Evolutionary conservation across 805 yeast species (phyloP).

Genomic region (Saccharomycopsis amapae): DNA sequence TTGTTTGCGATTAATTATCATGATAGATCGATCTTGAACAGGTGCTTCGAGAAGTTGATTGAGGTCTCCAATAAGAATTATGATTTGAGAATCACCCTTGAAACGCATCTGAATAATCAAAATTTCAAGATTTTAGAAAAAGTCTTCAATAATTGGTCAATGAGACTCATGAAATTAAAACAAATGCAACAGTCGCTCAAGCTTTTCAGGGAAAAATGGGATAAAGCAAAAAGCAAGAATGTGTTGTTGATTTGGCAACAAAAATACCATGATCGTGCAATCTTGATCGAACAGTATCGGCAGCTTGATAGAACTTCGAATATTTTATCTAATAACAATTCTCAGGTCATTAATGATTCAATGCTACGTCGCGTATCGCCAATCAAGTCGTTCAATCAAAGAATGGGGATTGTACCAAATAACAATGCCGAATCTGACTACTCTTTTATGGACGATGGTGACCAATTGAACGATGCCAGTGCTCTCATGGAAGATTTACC

Average conservation of each 20-base stretch:
- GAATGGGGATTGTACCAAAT: not conserved
- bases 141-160: constrained; percentile 8
- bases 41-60: constrained; percentile 8
- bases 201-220: constrained; percentile 12
- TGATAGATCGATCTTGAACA: not conserved
- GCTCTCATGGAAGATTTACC: constrained; percentile 1
- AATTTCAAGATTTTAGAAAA: constrained; percentile 5
- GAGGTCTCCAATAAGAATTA: constrained; percentile 9
- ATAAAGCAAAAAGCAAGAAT: constrained; percentile 10
- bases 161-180: constrained; percentile 13
- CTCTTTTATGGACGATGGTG: not conserved
- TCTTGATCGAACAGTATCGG: not conserved
- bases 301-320: not conserved
- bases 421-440: not conserved
- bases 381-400: constrained; percentile 14
- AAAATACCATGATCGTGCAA: constrained; percentile 6
- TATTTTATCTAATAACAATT: not conserved
- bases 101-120: constrained; percentile 3
- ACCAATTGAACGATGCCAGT: not conserved
- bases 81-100: constrained; percentile 10
- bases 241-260: constrained; percentile 15
- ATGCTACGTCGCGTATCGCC: constrained; percentile 9
- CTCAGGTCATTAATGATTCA: not conserved
- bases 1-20: not conserved
- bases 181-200: constrained; percentile 11